Evolutionary conservation across 805 yeast genomes (phyloP), one percentile per base, ranked within the genome.

Genomic region (Candida jianshihensis): DNA sequence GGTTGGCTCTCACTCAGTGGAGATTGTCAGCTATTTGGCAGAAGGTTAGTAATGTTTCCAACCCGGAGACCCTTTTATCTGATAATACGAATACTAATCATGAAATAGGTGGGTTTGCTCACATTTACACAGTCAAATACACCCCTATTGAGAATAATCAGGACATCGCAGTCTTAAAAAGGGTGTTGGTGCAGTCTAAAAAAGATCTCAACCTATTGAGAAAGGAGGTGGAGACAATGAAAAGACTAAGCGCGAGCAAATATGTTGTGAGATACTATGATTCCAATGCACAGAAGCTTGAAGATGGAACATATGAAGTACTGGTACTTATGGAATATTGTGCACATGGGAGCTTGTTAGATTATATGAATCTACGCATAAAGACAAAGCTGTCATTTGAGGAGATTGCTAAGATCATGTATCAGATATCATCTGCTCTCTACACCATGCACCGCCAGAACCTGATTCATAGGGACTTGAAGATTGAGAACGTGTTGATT

Each of bases 401-500:
- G 11, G 96, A 90, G 59, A 81, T 92, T 30, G 63, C 87, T 41
- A 79, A 76, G 42, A 89, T 92, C 43, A 81, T 87, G 87, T 67
- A 71, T 51, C 96, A 90, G 55, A 76, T 89, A 19, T 70, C 85
- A 3, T 61, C 74, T 42, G 97, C 90, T 2, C 70, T 92, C 15
- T 78, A 83, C 33, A 80, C 78, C 48, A 87, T 92, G 96, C 98
- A 90, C 61, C 70, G 71, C 35, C 53, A 75, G 38, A 56, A 63
- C 14, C 64, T 90, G 53, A 80, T 90, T 37, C 98, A 90, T 60
- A 77, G 99, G 55, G 99, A 92, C 60, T 73, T 92, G 55, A 92
- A 92, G 61, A 97, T 97, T 1, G 97, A 90, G 56, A 92, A 90
- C 59, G 96, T 90, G 15, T 66, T 90, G 39, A 84, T 92, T 26